Percentiles rank a stretch among this genome's conserved stretches.
Conservation (phyloP, 129 eudicot species). For the Rutidosis leptorrhynchoides region DNA sequence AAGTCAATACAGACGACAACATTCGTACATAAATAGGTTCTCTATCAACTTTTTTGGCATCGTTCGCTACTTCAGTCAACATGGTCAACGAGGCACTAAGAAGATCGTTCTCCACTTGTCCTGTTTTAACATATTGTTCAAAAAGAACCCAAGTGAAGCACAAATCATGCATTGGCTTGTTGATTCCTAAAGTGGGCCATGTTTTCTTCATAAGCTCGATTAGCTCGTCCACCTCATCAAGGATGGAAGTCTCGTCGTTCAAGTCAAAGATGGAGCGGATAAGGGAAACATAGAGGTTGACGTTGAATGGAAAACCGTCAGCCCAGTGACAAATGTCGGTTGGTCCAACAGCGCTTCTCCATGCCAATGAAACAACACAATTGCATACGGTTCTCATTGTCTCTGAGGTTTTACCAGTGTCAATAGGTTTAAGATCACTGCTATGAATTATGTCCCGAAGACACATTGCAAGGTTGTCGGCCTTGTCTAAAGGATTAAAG, state of each 20-base stretch:
- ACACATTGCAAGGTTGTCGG: constrained; percentile 35
- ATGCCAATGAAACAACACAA: constrained; percentile 62
- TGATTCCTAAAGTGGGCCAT: constrained; percentile 72
- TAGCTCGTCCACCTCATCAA: constrained; percentile 83
- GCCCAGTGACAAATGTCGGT: constrained; percentile 87
- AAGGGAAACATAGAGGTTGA: constrained; percentile 59
- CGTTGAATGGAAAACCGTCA: constrained; percentile 81
- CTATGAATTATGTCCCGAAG: constrained; percentile 45
- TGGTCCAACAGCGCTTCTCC: constrained; percentile 58
- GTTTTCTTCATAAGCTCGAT: constrained; percentile 88
- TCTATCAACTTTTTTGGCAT: constrained; percentile 66
- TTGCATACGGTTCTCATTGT: constrained; percentile 56
- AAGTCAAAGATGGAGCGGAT: constrained; percentile 56
- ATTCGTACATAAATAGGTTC: constrained; percentile 53
- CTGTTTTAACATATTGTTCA: constrained; percentile 59
- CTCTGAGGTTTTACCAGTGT: constrained; percentile 64
- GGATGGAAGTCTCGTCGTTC: constrained; percentile 65
- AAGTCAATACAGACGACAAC: constrained; percentile 45
- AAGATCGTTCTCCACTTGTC: constrained; percentile 65
- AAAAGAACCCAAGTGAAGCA: constrained; percentile 90
- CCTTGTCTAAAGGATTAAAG: constrained; percentile 48
- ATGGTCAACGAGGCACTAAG: constrained; percentile 64
- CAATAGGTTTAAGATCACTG: constrained; percentile 43
- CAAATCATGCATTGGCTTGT: constrained; percentile 60
- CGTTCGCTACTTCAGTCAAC: constrained; percentile 78